These are phyloP conservation scores for Pholiota conissans DNA, from an alignment of 768 basidiomycete species.

Conservation along the genomic window DNA sequence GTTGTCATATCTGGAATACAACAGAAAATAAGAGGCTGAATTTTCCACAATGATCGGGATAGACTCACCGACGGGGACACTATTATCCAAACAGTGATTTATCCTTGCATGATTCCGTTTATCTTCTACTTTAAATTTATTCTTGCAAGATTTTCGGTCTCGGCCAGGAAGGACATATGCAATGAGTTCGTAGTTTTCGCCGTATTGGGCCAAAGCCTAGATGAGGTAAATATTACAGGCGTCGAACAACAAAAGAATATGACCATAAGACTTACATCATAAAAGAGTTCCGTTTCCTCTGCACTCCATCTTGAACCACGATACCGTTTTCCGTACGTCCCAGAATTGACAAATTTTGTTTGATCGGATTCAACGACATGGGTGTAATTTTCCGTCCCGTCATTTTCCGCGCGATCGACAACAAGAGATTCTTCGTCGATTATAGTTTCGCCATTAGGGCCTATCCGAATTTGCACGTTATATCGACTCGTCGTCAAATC, in stretches of 20 bases:
- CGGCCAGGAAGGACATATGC: slow-evolving; percentile 83
- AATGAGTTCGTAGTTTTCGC: slow-evolving; percentile 92
- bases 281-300: slow-evolving; percentile 90
- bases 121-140: slow-evolving; percentile 92
- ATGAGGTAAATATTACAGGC: slow-evolving; percentile 6
- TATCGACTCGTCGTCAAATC: slow-evolving; percentile 66
- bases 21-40: not conserved
- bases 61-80: slow-evolving; percentile 69
- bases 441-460: slow-evolving; percentile 83
- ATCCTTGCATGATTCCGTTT: slow-evolving; percentile 77
- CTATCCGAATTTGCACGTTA: slow-evolving; percentile 85
- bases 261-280: slow-evolving; percentile 53
- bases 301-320: slow-evolving; percentile 86
- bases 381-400: slow-evolving; percentile 67
- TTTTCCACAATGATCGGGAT: not conserved
- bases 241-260: slow-evolving; percentile 1
- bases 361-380: slow-evolving; percentile 83
- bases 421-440: slow-evolving; percentile 85
- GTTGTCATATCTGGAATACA: slow-evolving; percentile 69
- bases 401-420: slow-evolving; percentile 73
- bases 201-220: slow-evolving; percentile 89
- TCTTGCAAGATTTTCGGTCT: slow-evolving; percentile 87
- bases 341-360: slow-evolving; percentile 84
- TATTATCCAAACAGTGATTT: slow-evolving; percentile 71
- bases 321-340: slow-evolving; percentile 76